phyloP scores from a whole-genome alignment of 148 eudicot genomes.

The Arctostaphylos glauca region DNA sequence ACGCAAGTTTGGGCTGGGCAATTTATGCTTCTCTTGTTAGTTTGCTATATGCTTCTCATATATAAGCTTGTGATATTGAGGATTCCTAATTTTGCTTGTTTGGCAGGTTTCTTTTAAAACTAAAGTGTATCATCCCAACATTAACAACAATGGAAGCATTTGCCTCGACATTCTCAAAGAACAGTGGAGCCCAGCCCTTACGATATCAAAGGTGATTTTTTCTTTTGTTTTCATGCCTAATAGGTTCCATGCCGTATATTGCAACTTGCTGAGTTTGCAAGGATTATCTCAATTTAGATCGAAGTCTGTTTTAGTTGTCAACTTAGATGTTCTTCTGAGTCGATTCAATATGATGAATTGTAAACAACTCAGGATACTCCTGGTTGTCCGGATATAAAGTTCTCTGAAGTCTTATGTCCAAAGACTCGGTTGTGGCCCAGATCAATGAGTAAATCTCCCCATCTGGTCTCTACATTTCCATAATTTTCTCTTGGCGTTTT shows the following conservation, averaged over 20 bases:
- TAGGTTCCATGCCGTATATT: neutral
- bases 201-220: constrained; percentile 23
- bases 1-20: neutral
- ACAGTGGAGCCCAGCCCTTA: constrained; percentile 43
- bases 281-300: neutral
- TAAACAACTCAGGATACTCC: too few relatives aligned
- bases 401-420: too few relatives aligned
- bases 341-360: too few relatives aligned
- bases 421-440: too few relatives aligned
- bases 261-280: neutral
- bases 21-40: neutral
- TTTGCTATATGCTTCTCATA: neutral
- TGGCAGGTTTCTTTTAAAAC: constrained; percentile 28
- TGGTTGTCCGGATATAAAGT: too few relatives aligned
- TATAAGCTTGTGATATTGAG: neutral
- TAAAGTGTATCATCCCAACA: constrained; percentile 21
- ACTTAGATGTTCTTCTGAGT: too few relatives aligned
- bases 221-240: neutral
- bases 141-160: constrained; percentile 38
- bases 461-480: too few relatives aligned
- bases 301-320: neutral
- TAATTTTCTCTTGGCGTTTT: too few relatives aligned
- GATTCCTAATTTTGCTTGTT: neutral
- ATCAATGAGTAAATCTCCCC: too few relatives aligned
- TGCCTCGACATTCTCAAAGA: constrained; percentile 45